phyloP scores from a whole-genome alignment of 2,329 filamentous ascomycete species.

The Fusarium cicatricum region DNA sequence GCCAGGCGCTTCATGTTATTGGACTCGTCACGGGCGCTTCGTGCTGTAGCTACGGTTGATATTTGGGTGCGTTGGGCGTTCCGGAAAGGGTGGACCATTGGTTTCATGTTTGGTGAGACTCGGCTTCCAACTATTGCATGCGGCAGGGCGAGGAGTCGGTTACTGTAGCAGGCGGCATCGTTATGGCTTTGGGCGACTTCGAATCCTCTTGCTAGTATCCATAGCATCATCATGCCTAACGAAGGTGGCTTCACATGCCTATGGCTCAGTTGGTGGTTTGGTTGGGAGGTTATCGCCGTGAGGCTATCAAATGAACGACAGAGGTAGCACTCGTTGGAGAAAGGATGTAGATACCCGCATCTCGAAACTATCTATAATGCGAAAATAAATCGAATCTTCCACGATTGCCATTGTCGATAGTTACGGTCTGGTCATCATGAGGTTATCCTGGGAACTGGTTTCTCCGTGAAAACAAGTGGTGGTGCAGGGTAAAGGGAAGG shows the following conservation, averaged over 20 bases:
- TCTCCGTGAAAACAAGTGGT: no score
- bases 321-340: neutral
- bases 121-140: neutral
- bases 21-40: neutral
- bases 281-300: neutral
- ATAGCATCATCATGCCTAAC: neutral
- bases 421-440: no score
- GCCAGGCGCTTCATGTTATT: neutral
- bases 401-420: no score
- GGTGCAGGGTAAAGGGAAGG: no score
- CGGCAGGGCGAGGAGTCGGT: neutral
- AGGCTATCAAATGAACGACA: neutral
- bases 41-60: constrained; percentile 9
- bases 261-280: neutral
- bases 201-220: no score
- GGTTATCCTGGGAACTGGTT: no score
- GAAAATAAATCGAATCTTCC: neutral
- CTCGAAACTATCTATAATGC: neutral
- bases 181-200: neutral
- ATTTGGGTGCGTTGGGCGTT: constrained; percentile 30
- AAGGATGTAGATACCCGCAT: neutral
- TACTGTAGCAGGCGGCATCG: neutral
- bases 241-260: neutral
- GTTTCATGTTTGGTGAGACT: constrained; percentile 2
- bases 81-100: constrained; percentile 17